A percentile compares a stretch with the other conserved stretches of the same genome.
Evolutionary conservation across 2,329 filamentous ascomycete genomes (phyloP).

Genomic region (Sclerotinia minor): DNA sequence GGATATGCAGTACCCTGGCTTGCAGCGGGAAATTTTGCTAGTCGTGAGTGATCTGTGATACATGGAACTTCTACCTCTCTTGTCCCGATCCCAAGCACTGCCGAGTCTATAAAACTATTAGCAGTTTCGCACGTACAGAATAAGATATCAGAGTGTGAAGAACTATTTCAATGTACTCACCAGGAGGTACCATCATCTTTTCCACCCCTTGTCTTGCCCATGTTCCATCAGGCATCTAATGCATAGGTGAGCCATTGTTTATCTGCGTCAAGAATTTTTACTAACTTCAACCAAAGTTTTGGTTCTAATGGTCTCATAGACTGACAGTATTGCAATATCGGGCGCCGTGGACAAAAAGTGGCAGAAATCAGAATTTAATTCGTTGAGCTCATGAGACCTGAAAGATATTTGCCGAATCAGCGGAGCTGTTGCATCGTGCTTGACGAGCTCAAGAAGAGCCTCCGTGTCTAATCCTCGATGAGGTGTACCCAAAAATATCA

Average conservation of each 20-base stretch:
- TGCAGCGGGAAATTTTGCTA: conserved; percentile 21
- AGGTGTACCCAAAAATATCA: conserved; percentile 38
- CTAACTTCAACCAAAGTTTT: conserved; percentile 29
- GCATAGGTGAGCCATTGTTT: neutral
- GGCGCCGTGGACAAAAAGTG: conserved; percentile 23
- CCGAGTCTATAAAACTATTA: conserved; percentile 8
- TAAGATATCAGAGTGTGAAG: neutral
- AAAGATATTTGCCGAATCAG: conserved; percentile 33
- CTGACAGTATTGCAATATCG: conserved; percentile 32
- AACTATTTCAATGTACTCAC: neutral
- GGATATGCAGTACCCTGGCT: conserved; percentile 24
- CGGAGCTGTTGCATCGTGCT: conserved; percentile 27
- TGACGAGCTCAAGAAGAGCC: conserved; percentile 32
- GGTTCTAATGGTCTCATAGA: conserved; percentile 31
- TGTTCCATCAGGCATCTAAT: conserved; percentile 20
- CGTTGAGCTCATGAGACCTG: conserved; percentile 28
- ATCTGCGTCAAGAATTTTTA: neutral
- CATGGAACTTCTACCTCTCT: conserved; percentile 23
- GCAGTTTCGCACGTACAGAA: neutral
- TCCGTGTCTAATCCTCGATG: conserved; percentile 35
- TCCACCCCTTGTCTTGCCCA: conserved; percentile 23
- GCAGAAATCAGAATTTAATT: conserved; percentile 31
- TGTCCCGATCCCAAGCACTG: conserved; percentile 20
- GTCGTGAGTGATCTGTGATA: conserved; percentile 22
- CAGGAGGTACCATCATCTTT: conserved; percentile 25